Conservation (phyloP, 2,329 filamentous ascomycete genomes). For the Penicillium aurantiogriseum region DNA sequence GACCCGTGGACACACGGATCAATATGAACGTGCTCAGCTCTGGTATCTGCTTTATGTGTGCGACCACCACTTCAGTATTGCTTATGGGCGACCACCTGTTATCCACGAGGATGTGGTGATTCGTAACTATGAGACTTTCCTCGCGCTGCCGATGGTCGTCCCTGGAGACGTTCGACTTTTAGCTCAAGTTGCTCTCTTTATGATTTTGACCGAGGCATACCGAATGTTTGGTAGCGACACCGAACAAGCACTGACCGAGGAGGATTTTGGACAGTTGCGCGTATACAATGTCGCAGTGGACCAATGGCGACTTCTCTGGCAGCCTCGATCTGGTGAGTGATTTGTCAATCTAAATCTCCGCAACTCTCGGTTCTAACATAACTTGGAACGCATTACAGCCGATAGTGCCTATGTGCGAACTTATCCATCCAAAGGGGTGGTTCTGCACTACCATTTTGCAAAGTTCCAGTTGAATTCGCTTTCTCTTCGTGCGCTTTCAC, state of each 20-base stretch:
- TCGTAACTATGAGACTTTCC: constrained; percentile 57
- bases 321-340: constrained; percentile 43
- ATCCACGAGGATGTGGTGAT: constrained; percentile 59
- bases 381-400: constrained; percentile 22
- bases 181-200: constrained; percentile 58
- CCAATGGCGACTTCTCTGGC: constrained; percentile 54
- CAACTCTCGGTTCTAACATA: constrained; percentile 5
- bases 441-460: constrained; percentile 54
- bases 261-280: constrained; percentile 52
- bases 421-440: constrained; percentile 52
- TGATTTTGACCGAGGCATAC: constrained; percentile 57
- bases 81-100: constrained; percentile 59
- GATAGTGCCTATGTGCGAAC: constrained; percentile 49
- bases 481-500: constrained; percentile 42
- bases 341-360: neutral
- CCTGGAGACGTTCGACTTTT: constrained; percentile 57
- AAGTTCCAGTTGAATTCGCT: constrained; percentile 54
- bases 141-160: constrained; percentile 52
- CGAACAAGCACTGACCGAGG: constrained; percentile 51
- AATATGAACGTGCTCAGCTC: constrained; percentile 56
- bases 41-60: constrained; percentile 66
- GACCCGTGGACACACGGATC: constrained; percentile 48
- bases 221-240: constrained; percentile 59
- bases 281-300: constrained; percentile 51
- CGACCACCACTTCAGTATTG: constrained; percentile 64